Evolutionary conservation across 176 grass and related monocot species (phyloP).

Genomic region (Carex scoparia): DNA sequence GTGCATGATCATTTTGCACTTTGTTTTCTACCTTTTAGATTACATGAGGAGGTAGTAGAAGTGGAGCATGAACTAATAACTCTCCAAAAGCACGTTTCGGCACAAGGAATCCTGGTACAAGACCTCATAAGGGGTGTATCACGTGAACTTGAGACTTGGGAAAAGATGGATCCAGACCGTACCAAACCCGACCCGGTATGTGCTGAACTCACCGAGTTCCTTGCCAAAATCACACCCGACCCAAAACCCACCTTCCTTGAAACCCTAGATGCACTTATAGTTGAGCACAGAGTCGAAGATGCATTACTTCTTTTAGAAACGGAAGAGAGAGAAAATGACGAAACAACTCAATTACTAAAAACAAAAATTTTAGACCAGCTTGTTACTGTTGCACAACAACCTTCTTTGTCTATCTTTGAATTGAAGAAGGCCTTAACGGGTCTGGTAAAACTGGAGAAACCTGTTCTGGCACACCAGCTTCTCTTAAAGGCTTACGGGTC

Average conservation of each 20-base stretch:
- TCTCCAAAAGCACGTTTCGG: conserved; percentile 77
- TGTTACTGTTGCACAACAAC: conserved; percentile 60
- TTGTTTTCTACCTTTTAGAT: conserved; percentile 34
- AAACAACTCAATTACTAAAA: conserved; percentile 43
- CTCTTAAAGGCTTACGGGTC: conserved; percentile 70
- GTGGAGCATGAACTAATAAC: conserved; percentile 86
- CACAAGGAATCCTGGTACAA: conserved; percentile 89
- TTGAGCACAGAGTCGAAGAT: conserved; percentile 82
- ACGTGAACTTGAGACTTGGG: conserved; percentile 69
- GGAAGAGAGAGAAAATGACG: conserved; percentile 59
- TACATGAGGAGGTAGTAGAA: conserved; percentile 92
- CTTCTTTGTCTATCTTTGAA: conserved; percentile 58
- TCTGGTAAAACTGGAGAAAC: conserved; percentile 77
- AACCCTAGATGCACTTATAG: conserved; percentile 61
- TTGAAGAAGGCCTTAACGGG: conserved; percentile 62
- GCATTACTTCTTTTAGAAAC: conserved; percentile 51
- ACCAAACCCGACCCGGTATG: conserved; percentile 39
- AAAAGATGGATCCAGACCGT: conserved; percentile 51
- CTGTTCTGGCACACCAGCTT: conserved; percentile 71
- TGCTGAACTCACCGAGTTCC: conserved; percentile 52
- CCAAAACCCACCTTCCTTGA: conserved; percentile 63
- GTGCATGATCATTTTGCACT: not conserved
- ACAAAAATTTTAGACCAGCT: conserved; percentile 79
- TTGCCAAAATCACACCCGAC: conserved; percentile 45
- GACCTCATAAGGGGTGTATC: conserved; percentile 88